phyloP scores from a whole-genome alignment of 345 rosid species.

The Linum lewisii region DNA sequence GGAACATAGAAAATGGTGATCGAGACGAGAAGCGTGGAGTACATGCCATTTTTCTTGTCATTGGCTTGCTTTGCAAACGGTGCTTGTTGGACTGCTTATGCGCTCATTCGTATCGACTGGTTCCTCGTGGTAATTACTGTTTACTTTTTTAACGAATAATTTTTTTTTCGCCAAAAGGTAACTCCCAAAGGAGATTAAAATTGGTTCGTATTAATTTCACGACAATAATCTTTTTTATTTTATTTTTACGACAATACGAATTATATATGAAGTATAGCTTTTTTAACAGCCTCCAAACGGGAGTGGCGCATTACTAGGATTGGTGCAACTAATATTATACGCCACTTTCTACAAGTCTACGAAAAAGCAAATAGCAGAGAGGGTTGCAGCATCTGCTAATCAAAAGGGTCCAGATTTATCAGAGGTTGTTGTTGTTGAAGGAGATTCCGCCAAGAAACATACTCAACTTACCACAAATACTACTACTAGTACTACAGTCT shows the following conservation, averaged over 20 bases:
- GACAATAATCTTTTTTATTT: not conserved
- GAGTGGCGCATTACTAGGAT: conserved; percentile 39
- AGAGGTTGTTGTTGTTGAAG: conserved; percentile 20
- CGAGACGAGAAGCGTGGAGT: conserved; percentile 72
- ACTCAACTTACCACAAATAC: too few relatives aligned
- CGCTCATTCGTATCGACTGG: conserved; percentile 58
- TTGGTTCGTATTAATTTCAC: too few relatives aligned
- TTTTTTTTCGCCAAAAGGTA: too few relatives aligned
- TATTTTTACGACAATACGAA: too few relatives aligned
- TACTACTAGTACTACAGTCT: too few relatives aligned
- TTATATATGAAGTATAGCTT: not conserved
- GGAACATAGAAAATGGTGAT: conserved; percentile 65
- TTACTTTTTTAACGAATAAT: not conserved
- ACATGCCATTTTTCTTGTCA: conserved; percentile 74
- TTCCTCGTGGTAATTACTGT: conserved; percentile 45
- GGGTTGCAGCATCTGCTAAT: conserved; percentile 14
- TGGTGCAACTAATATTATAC: conserved; percentile 53
- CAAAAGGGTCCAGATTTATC: conserved; percentile 22
- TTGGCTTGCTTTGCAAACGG: conserved; percentile 59
- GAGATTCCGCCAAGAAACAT: not conserved
- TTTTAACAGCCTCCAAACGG: conserved; percentile 59
- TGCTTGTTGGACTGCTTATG: conserved; percentile 56
- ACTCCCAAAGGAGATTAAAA: too few relatives aligned
- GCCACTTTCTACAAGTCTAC: conserved; percentile 59
- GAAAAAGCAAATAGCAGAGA: conserved; percentile 35